Base-by-base conservation (phyloP, 345 rosid genomes). In the thale cress (Arabidopsis thaliana) region DNA sequence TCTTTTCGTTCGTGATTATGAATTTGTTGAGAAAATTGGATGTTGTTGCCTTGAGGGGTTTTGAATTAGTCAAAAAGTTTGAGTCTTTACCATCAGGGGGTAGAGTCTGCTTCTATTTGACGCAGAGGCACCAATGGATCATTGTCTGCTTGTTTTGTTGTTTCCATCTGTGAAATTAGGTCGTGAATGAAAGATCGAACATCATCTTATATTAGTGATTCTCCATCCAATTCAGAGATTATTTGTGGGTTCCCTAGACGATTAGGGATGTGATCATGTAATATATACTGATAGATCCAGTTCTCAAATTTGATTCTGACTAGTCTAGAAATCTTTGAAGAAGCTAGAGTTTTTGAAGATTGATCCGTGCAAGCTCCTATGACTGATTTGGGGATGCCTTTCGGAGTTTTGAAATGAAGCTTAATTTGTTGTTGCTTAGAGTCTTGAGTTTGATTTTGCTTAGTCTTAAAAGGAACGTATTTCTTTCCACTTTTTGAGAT, bases 61-160 rank as follows among this genome's bases (percentile, higher is more conserved):
- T 30, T 67, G 1, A 28, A 4, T 44, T 34, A 49, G 4, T 33
- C 9, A 12, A 50, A 50, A 66, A 67, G 37, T 2, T 50, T 0
- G 22, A 50, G 20, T 66, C 59, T 67, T 66, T 50, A n/a, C 58
- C 62, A 5, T 36, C 59, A 13, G 33, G 10, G 55, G 6, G 10
- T 50, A 22, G 13, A 48, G 23, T 20, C 55, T 50, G 55, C 55
- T 50, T 22, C 30, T 22, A 3, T 50, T 50, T 20, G 6, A 22
- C 13, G 25, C 25, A 49, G 25, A 20, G 53, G 23, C 25, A 16
- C 52, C 9, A 23, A 8, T 49, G 30, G 55, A 22, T 50, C 55
- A 23, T 51, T 13, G 14, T 9, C 22, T 1, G 14, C 13, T 24
- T 23, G 14, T 23, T 23, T 50, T 23, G 30, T 51, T 9, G 30